Evolutionary conservation across 805 yeast genomes (phyloP), one percentile per base, ranked within the genome.

Genomic region (Tetrapisispora taiwanensis): DNA sequence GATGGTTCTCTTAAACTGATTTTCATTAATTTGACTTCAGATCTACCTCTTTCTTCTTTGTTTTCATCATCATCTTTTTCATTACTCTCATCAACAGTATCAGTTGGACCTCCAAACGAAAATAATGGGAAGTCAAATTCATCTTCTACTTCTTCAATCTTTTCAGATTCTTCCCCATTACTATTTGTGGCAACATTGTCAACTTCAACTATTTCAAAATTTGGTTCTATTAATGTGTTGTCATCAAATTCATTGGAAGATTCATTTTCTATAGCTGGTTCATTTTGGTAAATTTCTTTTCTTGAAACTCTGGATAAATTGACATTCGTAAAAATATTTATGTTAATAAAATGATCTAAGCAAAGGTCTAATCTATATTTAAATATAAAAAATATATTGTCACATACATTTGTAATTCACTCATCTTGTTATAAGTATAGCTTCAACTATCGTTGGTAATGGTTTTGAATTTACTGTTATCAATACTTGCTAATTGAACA

Each of bases 111-210:
- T 17, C 49, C 52, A 36, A 48, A 52, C 4, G 64, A 53, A 41
- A 59, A 62, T 12, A 62, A 45, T 12, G 63, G 64, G 37, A 60
- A 60, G 30, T 59, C 62, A 39, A 53, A 60, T 38, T 51, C 56
- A 7, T 56, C 62, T 3, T 46, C 47, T n/a, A 36, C 43, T 7
- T 46, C 43, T 2, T 46, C 47, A 10, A 43, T 45, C 10, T 44
- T 45, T 4, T 41, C 18, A n/a, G 32, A 31, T 9, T 52, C 31
- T 6, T 37, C 17, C 3, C 17, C 30, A 7, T 27, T 12, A 5
- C 17, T 13, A 37, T 27, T 18, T 20, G 9, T 13, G 7, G 33
- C 35, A 12, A 4, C 28, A 15, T 39, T 39, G 17, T 32, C 33
- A 22, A 52, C 49, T 31, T 62, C 56, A 28, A 56, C 59, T 37